Evolutionary conservation across 495 filamentous ascomycete genomes (phyloP).

Genomic region (Penicillium steckii): DNA sequence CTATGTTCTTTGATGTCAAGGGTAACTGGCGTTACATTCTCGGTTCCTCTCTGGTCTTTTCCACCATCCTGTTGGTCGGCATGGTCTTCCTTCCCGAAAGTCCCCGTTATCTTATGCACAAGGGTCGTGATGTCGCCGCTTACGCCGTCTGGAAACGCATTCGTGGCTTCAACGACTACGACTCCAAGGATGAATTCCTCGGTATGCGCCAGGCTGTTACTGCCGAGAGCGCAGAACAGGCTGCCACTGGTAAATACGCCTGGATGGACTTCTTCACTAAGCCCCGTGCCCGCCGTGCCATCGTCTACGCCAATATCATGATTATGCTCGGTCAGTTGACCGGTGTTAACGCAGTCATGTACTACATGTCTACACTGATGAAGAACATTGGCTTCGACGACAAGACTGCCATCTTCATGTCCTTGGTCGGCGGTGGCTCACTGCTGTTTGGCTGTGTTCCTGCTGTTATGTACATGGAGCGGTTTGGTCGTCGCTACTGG

Average conservation of each 20-base stretch:
- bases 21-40: conserved; percentile 66
- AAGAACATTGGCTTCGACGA: conserved; percentile 53
- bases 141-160: conserved; percentile 63
- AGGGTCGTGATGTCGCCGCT: conserved; percentile 44
- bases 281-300: conserved; percentile 55
- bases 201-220: conserved; percentile 57
- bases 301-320: conserved; percentile 63
- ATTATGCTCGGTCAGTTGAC: conserved; percentile 62
- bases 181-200: conserved; percentile 58
- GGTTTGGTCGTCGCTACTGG: conserved; percentile 60
- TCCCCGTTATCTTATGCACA: conserved; percentile 59
- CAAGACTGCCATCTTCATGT: conserved; percentile 57
- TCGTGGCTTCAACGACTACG: conserved; percentile 47
- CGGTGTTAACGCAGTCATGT: conserved; percentile 62
- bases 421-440: conserved; percentile 59
- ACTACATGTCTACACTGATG: conserved; percentile 62
- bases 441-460: conserved; percentile 57
- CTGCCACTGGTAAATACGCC: conserved; percentile 40
- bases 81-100: conserved; percentile 61
- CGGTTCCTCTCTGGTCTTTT: conserved; percentile 63
- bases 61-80: conserved; percentile 56
- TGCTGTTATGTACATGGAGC: conserved; percentile 60
- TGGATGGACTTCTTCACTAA: conserved; percentile 65
- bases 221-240: conserved; percentile 43
- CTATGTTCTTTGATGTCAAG: conserved; percentile 56